Evolutionary conservation across 2,329 filamentous ascomycete species (phyloP).

Genomic region (Teratosphaeria viscida): DNA sequence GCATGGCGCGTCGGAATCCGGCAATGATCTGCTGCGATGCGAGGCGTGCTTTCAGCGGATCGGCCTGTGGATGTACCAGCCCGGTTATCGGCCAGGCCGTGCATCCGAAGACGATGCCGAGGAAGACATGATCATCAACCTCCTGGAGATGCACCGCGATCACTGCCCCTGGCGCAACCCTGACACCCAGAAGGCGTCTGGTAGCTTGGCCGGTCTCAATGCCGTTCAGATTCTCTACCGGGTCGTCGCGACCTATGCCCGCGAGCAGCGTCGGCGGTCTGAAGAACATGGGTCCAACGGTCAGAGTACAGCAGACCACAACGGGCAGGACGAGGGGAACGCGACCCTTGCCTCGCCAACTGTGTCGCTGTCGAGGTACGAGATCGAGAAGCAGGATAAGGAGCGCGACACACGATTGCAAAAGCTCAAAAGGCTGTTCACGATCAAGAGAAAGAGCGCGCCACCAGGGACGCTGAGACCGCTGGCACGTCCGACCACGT

Average conservation of each 20-base stretch:
- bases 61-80: constrained; percentile 87
- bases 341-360: not conserved
- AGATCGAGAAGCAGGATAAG: constrained; percentile 23
- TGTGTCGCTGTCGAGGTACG: constrained; percentile 16
- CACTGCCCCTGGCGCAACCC: constrained; percentile 29
- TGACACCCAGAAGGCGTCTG: constrained; percentile 21
- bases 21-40: constrained; percentile 68
- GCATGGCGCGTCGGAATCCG: constrained; percentile 45
- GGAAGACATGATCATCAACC: constrained; percentile 15
- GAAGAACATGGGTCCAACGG: not conserved
- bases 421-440: constrained; percentile 26
- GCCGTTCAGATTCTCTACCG: constrained; percentile 23
- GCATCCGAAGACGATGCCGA: constrained; percentile 24
- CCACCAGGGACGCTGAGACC: not conserved
- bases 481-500: not conserved
- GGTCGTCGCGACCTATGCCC: constrained; percentile 21
- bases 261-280: constrained; percentile 23
- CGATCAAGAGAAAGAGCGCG: constrained; percentile 17
- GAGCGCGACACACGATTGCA: constrained; percentile 24
- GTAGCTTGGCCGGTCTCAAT: constrained; percentile 22
- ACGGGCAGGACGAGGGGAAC: constrained; percentile 1
- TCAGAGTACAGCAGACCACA: not conserved
- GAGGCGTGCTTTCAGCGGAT: constrained; percentile 77
- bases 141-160: constrained; percentile 26
- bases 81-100: constrained; percentile 32